Percentiles rank a stretch among this genome's conserved stretches.
These are phyloP conservation scores for Fusarium algeriense DNA, from an alignment of 2,329 filamentous ascomycete species.

Conservation along the genomic window DNA sequence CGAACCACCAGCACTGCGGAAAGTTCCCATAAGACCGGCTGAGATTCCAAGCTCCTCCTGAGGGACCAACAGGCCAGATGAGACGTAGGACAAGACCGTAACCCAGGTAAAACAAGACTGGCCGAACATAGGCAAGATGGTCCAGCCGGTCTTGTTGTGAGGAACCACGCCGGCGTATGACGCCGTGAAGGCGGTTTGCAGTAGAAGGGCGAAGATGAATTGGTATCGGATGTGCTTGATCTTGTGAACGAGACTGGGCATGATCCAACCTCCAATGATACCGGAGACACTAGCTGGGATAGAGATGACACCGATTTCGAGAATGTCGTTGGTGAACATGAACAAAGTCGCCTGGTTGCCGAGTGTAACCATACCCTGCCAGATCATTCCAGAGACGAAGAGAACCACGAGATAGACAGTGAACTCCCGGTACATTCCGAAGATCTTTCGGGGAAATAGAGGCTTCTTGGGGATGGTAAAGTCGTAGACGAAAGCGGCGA, in stretches of 20 bases:
- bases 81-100: slow-evolving; percentile 12
- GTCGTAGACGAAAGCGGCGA: slow-evolving; percentile 14
- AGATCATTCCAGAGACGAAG: slow-evolving; percentile 19
- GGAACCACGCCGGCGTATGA: slow-evolving; percentile 9
- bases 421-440: slow-evolving; percentile 14
- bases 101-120: slow-evolving; percentile 19
- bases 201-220: slow-evolving; percentile 6
- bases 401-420: slow-evolving; percentile 11
- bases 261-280: slow-evolving; percentile 19
- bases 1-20: slow-evolving; percentile 20
- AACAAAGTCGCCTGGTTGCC: slow-evolving; percentile 10
- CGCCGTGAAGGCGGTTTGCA: slow-evolving; percentile 12
- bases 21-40: slow-evolving; percentile 13
- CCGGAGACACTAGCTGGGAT: slow-evolving; percentile 4
- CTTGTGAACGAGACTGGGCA: slow-evolving; percentile 17
- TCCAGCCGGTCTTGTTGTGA: slow-evolving; percentile 9
- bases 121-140: slow-evolving; percentile 11
- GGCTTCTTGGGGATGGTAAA: slow-evolving; percentile 9
- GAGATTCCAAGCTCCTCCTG: slow-evolving; percentile 18
- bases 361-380: slow-evolving; percentile 5
- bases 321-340: slow-evolving; percentile 17
- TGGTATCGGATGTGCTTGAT: slow-evolving; percentile 22
- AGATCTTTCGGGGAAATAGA: slow-evolving; percentile 10
- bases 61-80: slow-evolving; percentile 7
- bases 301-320: slow-evolving; percentile 8